Evolutionary conservation across 1,139 yeast species (phyloP).

Genomic region (Saccharomyces pastorianus): DNA sequence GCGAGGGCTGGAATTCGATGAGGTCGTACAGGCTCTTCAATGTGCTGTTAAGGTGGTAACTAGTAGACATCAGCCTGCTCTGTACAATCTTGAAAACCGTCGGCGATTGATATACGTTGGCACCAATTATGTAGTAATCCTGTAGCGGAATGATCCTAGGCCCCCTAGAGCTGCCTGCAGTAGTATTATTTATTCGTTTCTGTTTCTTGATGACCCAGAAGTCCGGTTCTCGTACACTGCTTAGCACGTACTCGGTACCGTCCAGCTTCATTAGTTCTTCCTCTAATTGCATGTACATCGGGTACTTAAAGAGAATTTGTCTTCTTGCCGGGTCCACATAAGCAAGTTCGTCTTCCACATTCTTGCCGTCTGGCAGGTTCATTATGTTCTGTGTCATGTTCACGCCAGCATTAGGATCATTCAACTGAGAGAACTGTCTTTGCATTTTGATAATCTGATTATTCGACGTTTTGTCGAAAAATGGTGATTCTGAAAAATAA

Average conservation of each 20-base stretch:
- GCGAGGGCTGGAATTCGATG: conserved; percentile 30
- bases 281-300: conserved; percentile 33
- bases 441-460: conserved; percentile 96
- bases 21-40: conserved; percentile 20
- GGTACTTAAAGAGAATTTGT: conserved; percentile 23
- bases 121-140: conserved; percentile 83
- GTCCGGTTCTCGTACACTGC: conserved; percentile 75
- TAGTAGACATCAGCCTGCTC: conserved; percentile 41
- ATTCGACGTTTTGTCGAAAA: conserved; percentile 87
- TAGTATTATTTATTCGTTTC: conserved; percentile 36
- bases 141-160: conserved; percentile 45
- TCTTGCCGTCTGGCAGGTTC: neutral
- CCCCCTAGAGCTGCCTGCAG: neutral
- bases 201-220: conserved; percentile 88
- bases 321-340: conserved; percentile 21
- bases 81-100: conserved; percentile 46
- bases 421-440: conserved; percentile 50
- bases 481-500: conserved; percentile 88
- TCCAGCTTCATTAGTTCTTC: conserved; percentile 64
- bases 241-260: conserved; percentile 78
- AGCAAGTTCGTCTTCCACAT: conserved; percentile 10
- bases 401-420: conserved; percentile 8
- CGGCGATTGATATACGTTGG: conserved; percentile 90
- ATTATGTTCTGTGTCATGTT: conserved; percentile 5
- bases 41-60: conserved; percentile 23